These are phyloP conservation scores for Petunia hybrid DNA, from an alignment of 305 asterid genomes.

Conservation along the genomic window DNA sequence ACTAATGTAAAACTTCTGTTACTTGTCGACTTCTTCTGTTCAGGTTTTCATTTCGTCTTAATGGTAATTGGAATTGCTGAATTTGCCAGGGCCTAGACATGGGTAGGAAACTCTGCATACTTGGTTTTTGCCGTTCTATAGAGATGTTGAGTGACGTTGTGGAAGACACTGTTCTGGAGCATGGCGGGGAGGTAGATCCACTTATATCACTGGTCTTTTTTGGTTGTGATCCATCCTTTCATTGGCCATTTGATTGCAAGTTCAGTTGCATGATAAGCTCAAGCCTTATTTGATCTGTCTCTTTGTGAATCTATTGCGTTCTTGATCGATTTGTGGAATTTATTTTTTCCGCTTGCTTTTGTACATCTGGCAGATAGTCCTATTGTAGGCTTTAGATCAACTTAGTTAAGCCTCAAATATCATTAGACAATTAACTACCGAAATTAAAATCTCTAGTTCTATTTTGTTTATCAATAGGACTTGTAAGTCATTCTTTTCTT, in stretches of 20 bases:
- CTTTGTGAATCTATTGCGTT: background rate
- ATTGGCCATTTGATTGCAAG: background rate
- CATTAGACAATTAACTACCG: background rate
- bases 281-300: background rate
- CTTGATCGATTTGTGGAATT: background rate
- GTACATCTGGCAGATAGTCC: constrained; percentile 15
- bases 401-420: constrained; percentile 15
- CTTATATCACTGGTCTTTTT: background rate
- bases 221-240: background rate
- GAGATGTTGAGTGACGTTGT: constrained; percentile 98
- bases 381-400: background rate
- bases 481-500: background rate
- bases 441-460: background rate
- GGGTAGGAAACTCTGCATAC: constrained; percentile 89
- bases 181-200: constrained; percentile 90
- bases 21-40: constrained; percentile 23
- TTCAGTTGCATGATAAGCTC: background rate
- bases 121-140: constrained; percentile 92
- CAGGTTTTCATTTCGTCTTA: constrained; percentile 7
- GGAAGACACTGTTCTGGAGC: constrained; percentile 96
- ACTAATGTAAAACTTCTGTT: constrained; percentile 68
- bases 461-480: background rate
- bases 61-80: constrained; percentile 33
- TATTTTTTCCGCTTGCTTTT: constrained; percentile 20
- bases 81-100: constrained; percentile 74